phyloP scores from a whole-genome alignment of 2,329 filamentous ascomycete genomes.

The Cladophialophora yegresii region DNA sequence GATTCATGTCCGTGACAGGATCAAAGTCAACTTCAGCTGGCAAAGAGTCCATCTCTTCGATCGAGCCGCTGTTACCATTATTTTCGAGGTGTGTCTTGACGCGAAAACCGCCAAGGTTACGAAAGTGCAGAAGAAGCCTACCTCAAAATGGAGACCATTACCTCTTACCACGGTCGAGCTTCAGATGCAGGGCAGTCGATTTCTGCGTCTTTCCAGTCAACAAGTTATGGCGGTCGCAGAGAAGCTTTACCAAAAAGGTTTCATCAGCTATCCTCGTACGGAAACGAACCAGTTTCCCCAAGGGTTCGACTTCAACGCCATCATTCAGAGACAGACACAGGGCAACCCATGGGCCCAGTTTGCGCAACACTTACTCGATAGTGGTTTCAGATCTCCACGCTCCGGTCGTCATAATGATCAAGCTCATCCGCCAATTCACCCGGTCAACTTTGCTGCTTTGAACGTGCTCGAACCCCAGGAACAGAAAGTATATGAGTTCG shows the following conservation, averaged over 20 bases:
- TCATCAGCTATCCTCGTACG: constrained; percentile 95
- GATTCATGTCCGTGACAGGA: constrained; percentile 72
- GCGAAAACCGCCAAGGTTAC: constrained; percentile 76
- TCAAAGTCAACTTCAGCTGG: constrained; percentile 84
- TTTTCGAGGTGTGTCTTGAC: constrained; percentile 81
- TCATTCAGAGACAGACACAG: constrained; percentile 81
- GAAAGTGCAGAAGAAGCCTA: constrained; percentile 86
- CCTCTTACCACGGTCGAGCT: constrained; percentile 94
- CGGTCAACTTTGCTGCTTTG: constrained; percentile 77
- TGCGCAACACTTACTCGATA: constrained; percentile 64
- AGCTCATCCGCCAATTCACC: constrained; percentile 95
- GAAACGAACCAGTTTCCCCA: constrained; percentile 95
- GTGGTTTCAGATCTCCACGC: constrained; percentile 77
- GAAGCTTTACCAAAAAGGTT: constrained; percentile 85
- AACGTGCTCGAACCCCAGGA: constrained; percentile 65
- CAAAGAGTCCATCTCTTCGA: constrained; percentile 82
- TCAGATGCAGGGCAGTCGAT: constrained; percentile 89
- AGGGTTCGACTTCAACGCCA: constrained; percentile 76
- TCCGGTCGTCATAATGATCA: constrained; percentile 89
- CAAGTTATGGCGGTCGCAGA: constrained; percentile 86
- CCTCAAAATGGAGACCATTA: constrained; percentile 89
- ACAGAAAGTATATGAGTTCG: constrained; percentile 83
- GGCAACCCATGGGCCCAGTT: constrained; percentile 78
- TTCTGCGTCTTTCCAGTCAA: constrained; percentile 87
- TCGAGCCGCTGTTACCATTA: constrained; percentile 72